Base-by-base conservation (phyloP, 208 protist genomes). In the Naegleria lovaniensis region DNA sequence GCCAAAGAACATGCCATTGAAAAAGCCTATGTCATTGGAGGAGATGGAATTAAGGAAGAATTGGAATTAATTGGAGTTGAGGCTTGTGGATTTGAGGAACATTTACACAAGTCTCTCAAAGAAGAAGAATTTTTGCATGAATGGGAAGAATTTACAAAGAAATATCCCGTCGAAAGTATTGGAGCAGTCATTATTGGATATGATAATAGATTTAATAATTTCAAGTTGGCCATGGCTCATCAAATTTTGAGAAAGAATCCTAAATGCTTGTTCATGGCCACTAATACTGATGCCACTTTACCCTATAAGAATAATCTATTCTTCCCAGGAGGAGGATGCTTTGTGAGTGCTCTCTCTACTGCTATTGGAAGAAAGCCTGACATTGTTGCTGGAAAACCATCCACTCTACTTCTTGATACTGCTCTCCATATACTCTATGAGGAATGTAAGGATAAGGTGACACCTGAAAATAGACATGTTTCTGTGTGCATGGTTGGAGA, bases 401-500 rank as follows among this genome's bases (percentile, higher is more conserved):
- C 39, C 15, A 29, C 22, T 5, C 22, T 88, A 4, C 40, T 88
- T 38, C 39, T 88, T 33, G 43, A 88, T 36, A 79, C 67, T 36
- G 67, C 67, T 36, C 67, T 79, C 0, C 7, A 9, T 79, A 15
- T 79, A 36, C 29, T 79, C 16, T 79, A 79, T 79, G 25, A 79
- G 7, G 67, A 79, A 36, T 36, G 6, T 36, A 33, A 29, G 9
- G 9, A 36, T 79, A 11, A 29, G 9, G 67, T 79, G 0, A 79
- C 16, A 29, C 13, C 25, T 36, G 67, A 79, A 79, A 79, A 79
- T 79, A 55, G 41, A 58, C 13, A 58, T 58, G 11, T 22, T 6
- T 6, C 67, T 43, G 85, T 88, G 0, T 88, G 85, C 19, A 88
- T 88, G 85, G 85, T 88, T 58, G 85, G 85, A 19, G 85, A 88